Evolutionary conservation across 306 rosid genomes (phyloP).

Genomic region (Rubus idaeus): DNA sequence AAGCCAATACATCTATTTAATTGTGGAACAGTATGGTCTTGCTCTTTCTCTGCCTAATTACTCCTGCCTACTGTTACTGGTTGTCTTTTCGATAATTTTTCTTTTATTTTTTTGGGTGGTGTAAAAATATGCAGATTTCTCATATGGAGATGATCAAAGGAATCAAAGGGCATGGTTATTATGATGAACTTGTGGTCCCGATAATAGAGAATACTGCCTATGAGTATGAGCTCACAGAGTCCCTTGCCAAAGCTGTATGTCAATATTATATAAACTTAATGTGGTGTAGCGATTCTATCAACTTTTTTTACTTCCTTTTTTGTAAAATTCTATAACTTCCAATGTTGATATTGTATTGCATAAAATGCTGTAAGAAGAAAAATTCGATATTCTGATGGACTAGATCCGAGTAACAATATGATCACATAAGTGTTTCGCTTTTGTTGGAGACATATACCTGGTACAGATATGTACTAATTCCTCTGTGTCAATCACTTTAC

Average conservation of each 20-base stretch:
- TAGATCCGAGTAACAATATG: neutral
- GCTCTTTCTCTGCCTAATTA: neutral
- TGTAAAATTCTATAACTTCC: neutral
- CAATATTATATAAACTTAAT: constrained; percentile 12
- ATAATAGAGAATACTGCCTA: constrained; percentile 89
- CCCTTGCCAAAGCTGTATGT: constrained; percentile 95
- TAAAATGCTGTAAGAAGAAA: constrained; percentile 3
- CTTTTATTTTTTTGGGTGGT: constrained; percentile 6
- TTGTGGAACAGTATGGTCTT: no score
- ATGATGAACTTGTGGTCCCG: constrained; percentile 95
- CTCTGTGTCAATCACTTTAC: neutral
- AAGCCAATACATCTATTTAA: neutral
- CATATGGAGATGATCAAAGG: constrained; percentile 99
- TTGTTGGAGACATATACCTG: neutral
- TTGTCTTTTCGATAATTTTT: neutral
- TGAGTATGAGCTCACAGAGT: constrained; percentile 83
- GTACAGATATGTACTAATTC: neutral
- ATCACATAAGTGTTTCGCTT: neutral
- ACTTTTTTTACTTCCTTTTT: neutral
- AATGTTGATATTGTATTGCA: neutral
- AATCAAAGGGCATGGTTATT: constrained; percentile 95
- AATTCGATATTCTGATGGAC: neutral
- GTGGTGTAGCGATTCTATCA: neutral
- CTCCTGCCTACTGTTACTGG: constrained; percentile 22
- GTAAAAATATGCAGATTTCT: constrained; percentile 68